These are phyloP conservation scores for Boletus sp. DNA, from an alignment of 768 basidiomycete species.

Conservation along the genomic window DNA sequence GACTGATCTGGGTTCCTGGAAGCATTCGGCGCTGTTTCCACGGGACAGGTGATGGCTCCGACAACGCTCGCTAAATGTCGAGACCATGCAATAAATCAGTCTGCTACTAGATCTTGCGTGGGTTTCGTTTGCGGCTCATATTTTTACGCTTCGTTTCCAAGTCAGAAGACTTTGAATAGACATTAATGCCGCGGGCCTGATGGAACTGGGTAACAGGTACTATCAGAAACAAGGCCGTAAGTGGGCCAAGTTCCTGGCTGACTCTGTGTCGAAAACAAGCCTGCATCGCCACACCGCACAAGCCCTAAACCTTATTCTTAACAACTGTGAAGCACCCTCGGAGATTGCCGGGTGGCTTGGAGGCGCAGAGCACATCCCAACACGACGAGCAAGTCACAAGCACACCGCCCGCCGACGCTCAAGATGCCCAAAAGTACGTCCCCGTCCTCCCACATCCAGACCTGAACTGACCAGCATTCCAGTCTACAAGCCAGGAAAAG, in stretches of 20 bases:
- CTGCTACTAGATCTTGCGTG: too few relatives aligned
- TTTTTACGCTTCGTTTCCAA: too few relatives aligned
- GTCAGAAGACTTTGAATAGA: too few relatives aligned
- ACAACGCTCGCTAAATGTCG: too few relatives aligned
- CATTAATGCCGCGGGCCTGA: too few relatives aligned
- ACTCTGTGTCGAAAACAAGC: not conserved
- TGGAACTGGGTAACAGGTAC: not conserved
- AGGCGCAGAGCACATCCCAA: not conserved
- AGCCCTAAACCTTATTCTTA: slow-evolving; percentile 3
- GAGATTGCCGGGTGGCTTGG: slow-evolving; percentile 36
- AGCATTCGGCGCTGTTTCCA: not conserved
- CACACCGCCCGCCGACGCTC: slow-evolving; percentile 32
- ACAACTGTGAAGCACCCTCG: slow-evolving; percentile 29
- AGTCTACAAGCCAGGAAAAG: slow-evolving; percentile 98
- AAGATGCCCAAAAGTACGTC: slow-evolving; percentile 42
- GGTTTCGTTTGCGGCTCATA: too few relatives aligned
- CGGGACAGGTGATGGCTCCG: too few relatives aligned
- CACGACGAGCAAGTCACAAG: slow-evolving; percentile 19
- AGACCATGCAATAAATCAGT: too few relatives aligned
- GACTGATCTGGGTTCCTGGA: not conserved
- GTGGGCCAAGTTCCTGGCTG: too few relatives aligned
- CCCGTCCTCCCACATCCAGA: not conserved
- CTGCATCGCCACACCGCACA: not conserved
- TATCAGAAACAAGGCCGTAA: too few relatives aligned
- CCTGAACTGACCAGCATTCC: slow-evolving; percentile 14